Evolutionary conservation across 192 early-diverging fungal species (phyloP).

Genomic region (Backusella luteola): DNA sequence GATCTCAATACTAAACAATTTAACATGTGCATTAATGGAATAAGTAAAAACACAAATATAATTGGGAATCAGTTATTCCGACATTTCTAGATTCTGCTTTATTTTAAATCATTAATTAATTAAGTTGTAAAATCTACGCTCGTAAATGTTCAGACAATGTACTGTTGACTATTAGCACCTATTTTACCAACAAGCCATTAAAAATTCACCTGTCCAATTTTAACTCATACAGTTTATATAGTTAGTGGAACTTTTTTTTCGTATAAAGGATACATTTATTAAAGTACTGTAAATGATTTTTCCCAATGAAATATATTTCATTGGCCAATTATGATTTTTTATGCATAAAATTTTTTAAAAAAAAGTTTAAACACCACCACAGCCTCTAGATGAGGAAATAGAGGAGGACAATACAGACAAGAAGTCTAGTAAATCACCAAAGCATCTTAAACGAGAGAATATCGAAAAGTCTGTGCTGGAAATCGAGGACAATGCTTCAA

Average conservation of each 20-base stretch:
- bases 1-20: neutral
- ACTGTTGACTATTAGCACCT: neutral
- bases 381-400: conserved; percentile 9
- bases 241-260: too few species aligned
- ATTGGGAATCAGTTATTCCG: neutral
- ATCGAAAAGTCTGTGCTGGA: neutral
- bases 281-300: too few species aligned
- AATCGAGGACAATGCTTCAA: neutral
- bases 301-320: too few species aligned
- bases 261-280: too few species aligned
- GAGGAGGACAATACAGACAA: neutral
- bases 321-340: too few species aligned
- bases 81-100: neutral
- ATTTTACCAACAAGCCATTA: too few species aligned
- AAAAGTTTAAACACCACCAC: too few species aligned
- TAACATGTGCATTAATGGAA: neutral
- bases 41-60: neutral
- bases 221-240: too few species aligned
- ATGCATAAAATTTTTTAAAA: too few species aligned
- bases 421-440: neutral
- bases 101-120: neutral
- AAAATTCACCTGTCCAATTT: too few species aligned
- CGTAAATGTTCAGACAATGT: neutral
- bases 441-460: neutral
- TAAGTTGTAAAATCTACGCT: neutral